phyloP scores from a whole-genome alignment of 495 filamentous ascomycete genomes.

The Penicillium lividum region DNA sequence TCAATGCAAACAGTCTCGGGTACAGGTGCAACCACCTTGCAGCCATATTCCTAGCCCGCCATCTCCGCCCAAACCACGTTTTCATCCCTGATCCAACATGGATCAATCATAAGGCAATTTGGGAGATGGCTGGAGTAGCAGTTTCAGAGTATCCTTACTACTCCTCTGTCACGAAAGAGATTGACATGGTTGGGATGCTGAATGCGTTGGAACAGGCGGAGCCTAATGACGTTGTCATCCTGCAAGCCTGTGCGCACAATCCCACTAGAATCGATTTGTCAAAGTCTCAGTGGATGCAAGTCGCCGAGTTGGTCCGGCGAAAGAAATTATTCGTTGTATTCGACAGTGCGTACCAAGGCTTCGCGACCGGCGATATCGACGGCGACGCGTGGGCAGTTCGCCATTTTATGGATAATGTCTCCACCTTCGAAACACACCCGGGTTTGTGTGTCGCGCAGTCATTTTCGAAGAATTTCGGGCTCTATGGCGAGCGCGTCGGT shows the following conservation, averaged over 20 bases:
- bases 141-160: slow-evolving; percentile 30
- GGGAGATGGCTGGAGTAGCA: slow-evolving; percentile 10
- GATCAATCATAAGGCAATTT: slow-evolving; percentile 29
- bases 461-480: slow-evolving; percentile 47
- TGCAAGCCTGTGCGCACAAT: slow-evolving; percentile 49
- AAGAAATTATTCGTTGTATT: slow-evolving; percentile 42
- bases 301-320: slow-evolving; percentile 25
- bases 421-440: no score
- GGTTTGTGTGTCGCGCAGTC: slow-evolving; percentile 33
- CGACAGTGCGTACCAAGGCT: slow-evolving; percentile 48
- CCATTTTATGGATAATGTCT: no score
- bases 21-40: slow-evolving; percentile 79
- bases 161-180: no score
- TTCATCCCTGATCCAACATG: slow-evolving; percentile 28
- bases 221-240: slow-evolving; percentile 32
- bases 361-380: slow-evolving; percentile 41
- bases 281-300: slow-evolving; percentile 35
- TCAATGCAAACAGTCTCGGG: slow-evolving; percentile 71
- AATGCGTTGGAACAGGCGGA: slow-evolving; percentile 19
- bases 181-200: slow-evolving; percentile 16
- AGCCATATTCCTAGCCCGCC: slow-evolving; percentile 64
- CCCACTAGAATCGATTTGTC: slow-evolving; percentile 43
- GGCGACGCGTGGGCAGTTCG: slow-evolving; percentile 44
- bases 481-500: slow-evolving; percentile 43
- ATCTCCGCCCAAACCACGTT: slow-evolving; percentile 15